Evolutionary conservation across 306 rosid species (phyloP).

Genomic region (Trifolium pratense): DNA sequence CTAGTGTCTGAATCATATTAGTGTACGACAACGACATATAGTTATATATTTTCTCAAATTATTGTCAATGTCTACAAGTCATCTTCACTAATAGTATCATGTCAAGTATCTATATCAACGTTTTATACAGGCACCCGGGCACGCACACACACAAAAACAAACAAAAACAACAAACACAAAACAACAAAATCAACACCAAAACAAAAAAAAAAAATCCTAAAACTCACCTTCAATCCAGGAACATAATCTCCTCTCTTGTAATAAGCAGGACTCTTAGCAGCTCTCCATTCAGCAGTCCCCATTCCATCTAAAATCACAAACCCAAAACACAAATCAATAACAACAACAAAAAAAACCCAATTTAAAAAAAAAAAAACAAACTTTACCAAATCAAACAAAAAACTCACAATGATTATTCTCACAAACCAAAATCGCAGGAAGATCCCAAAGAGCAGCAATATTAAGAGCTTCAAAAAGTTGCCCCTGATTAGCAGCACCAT

Average conservation of each 20-base stretch:
- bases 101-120: neutral
- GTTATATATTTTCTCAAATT: neutral
- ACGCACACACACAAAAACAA: neutral
- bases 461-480: slow-evolving; percentile 94
- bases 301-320: slow-evolving; percentile 70
- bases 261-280: slow-evolving; percentile 85
- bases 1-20: neutral
- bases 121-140: neutral
- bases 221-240: slow-evolving; percentile 87
- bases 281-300: slow-evolving; percentile 99
- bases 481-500: slow-evolving; percentile 97
- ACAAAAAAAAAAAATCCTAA: neutral
- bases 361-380: neutral
- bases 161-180: no score
- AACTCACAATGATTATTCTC: slow-evolving; percentile 95
- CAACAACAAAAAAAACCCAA: neutral
- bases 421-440: slow-evolving; percentile 93
- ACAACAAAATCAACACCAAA: neutral
- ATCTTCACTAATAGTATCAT: neutral
- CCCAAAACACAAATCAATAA: slow-evolving; percentile 19
- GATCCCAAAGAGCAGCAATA: slow-evolving; percentile 92
- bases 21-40: neutral
- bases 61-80: neutral
- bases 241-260: slow-evolving; percentile 97
- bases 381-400: slow-evolving; percentile 10